These are phyloP conservation scores for Aspergillus thermomutatus DNA, from an alignment of 2,329 filamentous ascomycete species.

Conservation along the genomic window DNA sequence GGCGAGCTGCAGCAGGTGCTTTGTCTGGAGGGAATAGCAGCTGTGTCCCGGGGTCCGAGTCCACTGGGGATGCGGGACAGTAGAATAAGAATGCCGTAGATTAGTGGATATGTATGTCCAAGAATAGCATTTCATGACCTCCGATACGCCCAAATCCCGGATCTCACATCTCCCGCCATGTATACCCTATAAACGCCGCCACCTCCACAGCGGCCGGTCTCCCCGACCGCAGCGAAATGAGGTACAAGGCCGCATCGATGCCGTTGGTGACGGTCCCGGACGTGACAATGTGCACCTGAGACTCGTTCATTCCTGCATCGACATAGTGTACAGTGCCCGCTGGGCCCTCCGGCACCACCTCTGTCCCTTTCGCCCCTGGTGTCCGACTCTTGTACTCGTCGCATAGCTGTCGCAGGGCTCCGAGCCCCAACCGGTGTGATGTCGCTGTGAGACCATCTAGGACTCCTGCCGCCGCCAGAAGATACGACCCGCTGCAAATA, in stretches of 20 bases:
- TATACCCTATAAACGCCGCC: neutral
- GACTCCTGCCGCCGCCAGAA: neutral
- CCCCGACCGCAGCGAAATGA: neutral
- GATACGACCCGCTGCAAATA: neutral
- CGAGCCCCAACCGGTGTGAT: neutral
- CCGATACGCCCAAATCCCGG: neutral
- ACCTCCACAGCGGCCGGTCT: neutral
- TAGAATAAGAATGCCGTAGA: neutral
- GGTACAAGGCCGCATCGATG: neutral
- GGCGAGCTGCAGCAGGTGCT: neutral
- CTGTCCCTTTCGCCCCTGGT: neutral
- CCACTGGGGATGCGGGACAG: neutral
- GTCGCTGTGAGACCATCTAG: slow-evolving; percentile 1
- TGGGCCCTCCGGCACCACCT: neutral
- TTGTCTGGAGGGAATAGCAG: neutral
- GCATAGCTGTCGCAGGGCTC: neutral
- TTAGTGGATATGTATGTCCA: neutral
- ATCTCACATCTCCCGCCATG: neutral
- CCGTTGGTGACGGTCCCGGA: neutral
- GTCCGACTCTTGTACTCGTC: neutral
- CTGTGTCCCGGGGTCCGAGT: neutral
- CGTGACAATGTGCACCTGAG: neutral
- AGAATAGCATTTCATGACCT: neutral
- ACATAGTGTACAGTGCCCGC: neutral
- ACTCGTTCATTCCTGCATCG: neutral